Conservation (phyloP, 2,329 filamentous ascomycete genomes). For the Fusarium keratoplasticum region DNA sequence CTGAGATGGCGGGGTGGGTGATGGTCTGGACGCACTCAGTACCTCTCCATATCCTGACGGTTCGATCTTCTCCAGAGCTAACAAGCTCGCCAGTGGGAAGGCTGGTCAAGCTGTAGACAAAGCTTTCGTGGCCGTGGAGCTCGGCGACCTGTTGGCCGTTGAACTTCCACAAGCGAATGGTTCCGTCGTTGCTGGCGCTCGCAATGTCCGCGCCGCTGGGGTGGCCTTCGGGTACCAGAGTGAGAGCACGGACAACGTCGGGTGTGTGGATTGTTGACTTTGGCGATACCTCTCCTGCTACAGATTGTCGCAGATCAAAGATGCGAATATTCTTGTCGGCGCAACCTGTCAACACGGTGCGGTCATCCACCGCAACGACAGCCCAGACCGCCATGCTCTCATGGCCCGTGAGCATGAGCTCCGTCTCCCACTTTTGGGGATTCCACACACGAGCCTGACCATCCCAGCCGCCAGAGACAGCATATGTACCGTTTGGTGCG, state of each 20-base stretch:
- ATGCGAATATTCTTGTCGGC: conserved; percentile 91
- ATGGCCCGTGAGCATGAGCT: conserved; percentile 79
- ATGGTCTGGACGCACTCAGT: conserved; percentile 92
- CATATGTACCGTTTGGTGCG: conserved; percentile 75
- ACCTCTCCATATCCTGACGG: conserved; percentile 87
- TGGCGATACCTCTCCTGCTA: conserved; percentile 65
- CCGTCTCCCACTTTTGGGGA: conserved; percentile 85
- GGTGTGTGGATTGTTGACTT: conserved; percentile 71
- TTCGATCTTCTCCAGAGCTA: conserved; percentile 94
- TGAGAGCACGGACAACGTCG: conserved; percentile 90
- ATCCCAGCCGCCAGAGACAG: conserved; percentile 97
- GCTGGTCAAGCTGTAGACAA: conserved; percentile 86
- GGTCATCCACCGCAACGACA: conserved; percentile 84
- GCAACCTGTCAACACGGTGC: conserved; percentile 88
- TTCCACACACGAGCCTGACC: conserved; percentile 87
- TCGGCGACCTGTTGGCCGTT: conserved; percentile 81
- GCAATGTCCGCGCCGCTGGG: conserved; percentile 91
- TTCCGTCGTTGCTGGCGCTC: conserved; percentile 91
- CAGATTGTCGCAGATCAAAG: conserved; percentile 76
- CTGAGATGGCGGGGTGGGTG: conserved; percentile 94
- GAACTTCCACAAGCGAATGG: conserved; percentile 88
- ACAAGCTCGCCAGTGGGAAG: conserved; percentile 88
- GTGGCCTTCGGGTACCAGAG: conserved; percentile 80
- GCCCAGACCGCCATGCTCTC: conserved; percentile 85
- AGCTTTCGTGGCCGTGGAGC: conserved; percentile 90